Evolutionary conservation across 23 red algal genomes (phyloP), one percentile per base, ranked within the genome.

Genomic region (Gracilariopsis chorda): DNA sequence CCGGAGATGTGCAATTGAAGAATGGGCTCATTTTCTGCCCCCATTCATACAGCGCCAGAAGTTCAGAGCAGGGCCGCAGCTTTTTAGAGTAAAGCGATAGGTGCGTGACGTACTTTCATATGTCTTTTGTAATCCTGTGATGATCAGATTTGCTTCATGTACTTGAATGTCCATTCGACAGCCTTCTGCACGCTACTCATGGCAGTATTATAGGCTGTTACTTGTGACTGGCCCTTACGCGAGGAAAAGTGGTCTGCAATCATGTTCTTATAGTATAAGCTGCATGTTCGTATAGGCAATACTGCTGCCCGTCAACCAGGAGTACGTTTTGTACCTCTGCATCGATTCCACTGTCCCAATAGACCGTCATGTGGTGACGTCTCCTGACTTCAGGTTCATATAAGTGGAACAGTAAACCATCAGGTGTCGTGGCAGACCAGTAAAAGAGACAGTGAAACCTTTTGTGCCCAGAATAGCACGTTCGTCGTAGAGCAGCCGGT

Each of bases 381-480:
- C 10, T 7, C 25, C 40, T 36, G 21, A 76, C 24, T 20, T 76
- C 39, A 11, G 40, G 69, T 10, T 11, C 24, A 1, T 40, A 76
- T 14, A 48, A 36, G 69, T 76, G 19, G 39, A 48, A 76, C 69
- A 11, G 9, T 13, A 12, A 36, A 23, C 69, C 28, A 39, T 76
- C 39, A 11, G 69, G 19, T 37, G 39, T 48, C 58, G 58, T 33
- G 13, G 69, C 69, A 13, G 78, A 30, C 78, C 0, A 17, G 0
- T 65, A 67, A 17, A 40, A n/a, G 13, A 83, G 20, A 0, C 51
- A 65, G 55, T 83, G 78, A 0, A 80, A 51, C 10, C 51, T 8
- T 24, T 80, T 80, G 44, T 80, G 76, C 48, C 76, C 51, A 59
- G 39, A 80, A 49, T 58, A 80, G 23, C 10, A 51, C 7, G 10